Evolutionary conservation across 352 stramenopile species (phyloP), one percentile per base, ranked within the genome.

Genomic region (Albugo candida): DNA sequence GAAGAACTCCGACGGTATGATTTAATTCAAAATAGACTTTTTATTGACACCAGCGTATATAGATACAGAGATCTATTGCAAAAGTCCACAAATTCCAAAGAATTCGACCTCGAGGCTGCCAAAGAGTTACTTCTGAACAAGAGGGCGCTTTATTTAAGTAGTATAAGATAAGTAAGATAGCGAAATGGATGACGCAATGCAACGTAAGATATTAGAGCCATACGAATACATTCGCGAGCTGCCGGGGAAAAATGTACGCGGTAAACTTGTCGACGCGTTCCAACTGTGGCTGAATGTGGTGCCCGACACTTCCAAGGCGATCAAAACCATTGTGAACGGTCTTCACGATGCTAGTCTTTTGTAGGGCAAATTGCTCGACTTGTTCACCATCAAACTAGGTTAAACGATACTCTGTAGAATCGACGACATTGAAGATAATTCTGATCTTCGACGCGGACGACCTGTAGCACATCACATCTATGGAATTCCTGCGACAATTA

Each of bases 351-450:
- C 92, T 42, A 95, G 76, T 54, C 67, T 98, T 1, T 64, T 97
- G 59, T 83, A 46, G 39, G n/a, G 70, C 64, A 24, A 16, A 10
- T 3, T 43, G 4, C 24, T 39, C 0, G 12, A 16, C 18, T 13
- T 50, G 14, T 40, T 24, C 13, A 40, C 37, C 41, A 20, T 16
- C 11, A 27, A 13, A 43, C 1, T 53, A 16, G 24, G 36, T 45
- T 8, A 24, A 21, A 44, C 2, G 18, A 10, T 20, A 6, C 27
- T 10, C 20, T 14, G 24, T 48, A 81, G 70, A 1, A 92, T 98
- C 45, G 94, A 98, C 63, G 94, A 98, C 58, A 97, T 98, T 64
- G 94, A 98, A 65, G 94, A 98, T 65, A 94, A 94, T 61, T 96
- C 83, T 37, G 94, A 97, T 60, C 72, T 98, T 56, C 68, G 94